Base-by-base conservation (phyloP, 371 early-diverging fungal genomes). In the Thermomucor indicae-seudaticae region DNA sequence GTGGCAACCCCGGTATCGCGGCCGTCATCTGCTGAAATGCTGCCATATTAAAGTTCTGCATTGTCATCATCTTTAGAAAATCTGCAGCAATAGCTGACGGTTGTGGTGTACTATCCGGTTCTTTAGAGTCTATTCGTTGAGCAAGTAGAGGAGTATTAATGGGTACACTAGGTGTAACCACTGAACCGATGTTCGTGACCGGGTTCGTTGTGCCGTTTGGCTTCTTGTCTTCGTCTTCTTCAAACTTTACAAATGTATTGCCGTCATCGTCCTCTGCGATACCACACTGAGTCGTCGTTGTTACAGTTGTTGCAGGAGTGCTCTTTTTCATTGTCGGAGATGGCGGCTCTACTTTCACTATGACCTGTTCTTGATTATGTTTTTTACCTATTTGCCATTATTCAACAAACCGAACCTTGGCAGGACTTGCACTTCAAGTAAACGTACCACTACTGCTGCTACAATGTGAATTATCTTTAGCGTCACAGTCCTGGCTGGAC, bases 221-320 rank as follows among this genome's bases (percentile, higher is more conserved):
- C 32, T 43, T 63, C 45, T 25, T 51, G 53, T 67, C 58, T 14
- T 75, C 75, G 41, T 71, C 72, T 1, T 75, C 75, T 61, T 75
- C 75, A 59, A 75, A 75, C 24, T 62, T 62, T 6, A 75, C 72
- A 63, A 69, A 75, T 17, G 62, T 62, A 16, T 75, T 72, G 29
- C 63, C 64, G 19, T 64, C 67, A 20, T 27, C 41, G 4, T 38
- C 41, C 27, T 43, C 28, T 3, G 41, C 43, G 23, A 12, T 42
- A n/a, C n/a, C n/a, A n/a, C n/a, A n/a, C n/a, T 24, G 35, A 12
- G 23, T 19, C 24, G 25, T 39, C n/a, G 29, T 39, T 44, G 38
- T 29, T 37, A n/a, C 41, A 34, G 28, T 43, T 24, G 24, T 24
- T 34, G n/a, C n/a, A n/a, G n/a, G n/a, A n/a, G n/a, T n/a, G n/a